Evolutionary conservation across 177 flowering plant genomes (phyloP).

Genomic region (Vitis hybrid): DNA sequence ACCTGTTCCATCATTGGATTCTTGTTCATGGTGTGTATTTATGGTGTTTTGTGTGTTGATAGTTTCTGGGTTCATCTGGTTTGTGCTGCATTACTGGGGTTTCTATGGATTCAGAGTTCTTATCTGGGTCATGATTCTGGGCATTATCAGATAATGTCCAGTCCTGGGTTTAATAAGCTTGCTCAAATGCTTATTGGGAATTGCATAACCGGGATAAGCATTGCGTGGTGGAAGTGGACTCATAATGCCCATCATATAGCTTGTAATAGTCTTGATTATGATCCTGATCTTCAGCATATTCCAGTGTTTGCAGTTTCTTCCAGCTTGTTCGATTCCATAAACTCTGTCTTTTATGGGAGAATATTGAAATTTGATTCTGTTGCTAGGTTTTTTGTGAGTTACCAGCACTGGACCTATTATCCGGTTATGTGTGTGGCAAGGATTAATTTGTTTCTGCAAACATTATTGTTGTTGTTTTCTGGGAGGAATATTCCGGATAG

Average conservation of each 20-base stretch:
- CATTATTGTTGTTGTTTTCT: conserved; percentile 58
- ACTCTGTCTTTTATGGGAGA: conserved; percentile 63
- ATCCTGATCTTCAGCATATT: conserved; percentile 95
- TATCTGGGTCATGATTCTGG: conserved; percentile 95
- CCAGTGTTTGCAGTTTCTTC: conserved; percentile 81
- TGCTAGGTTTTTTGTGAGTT: conserved; percentile 65
- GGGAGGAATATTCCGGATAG: conserved; percentile 56
- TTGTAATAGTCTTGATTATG: conserved; percentile 80
- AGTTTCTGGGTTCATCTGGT: conserved; percentile 53
- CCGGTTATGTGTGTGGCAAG: conserved; percentile 79
- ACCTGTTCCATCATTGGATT: conserved; percentile 31
- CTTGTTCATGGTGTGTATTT: conserved; percentile 32
- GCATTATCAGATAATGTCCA: conserved; percentile 69
- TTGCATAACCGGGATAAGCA: conserved; percentile 83
- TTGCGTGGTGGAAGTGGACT: conserved; percentile 98
- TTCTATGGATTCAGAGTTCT: conserved; percentile 76
- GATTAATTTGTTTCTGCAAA: conserved; percentile 68
- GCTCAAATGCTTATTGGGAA: conserved; percentile 73
- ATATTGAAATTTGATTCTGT: conserved; percentile 55
- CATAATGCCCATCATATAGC: conserved; percentile 92
- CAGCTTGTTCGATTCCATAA: conserved; percentile 49
- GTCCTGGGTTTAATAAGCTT: conserved; percentile 38
- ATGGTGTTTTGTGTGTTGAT: conserved; percentile 51
- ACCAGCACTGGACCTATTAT: conserved; percentile 84
- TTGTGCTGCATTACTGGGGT: conserved; percentile 60